Evolutionary conservation across 1,284 basidiomycete genomes (phyloP), one percentile per base, ranked within the genome.

Genomic region (Ceraceosorus bombacis): DNA sequence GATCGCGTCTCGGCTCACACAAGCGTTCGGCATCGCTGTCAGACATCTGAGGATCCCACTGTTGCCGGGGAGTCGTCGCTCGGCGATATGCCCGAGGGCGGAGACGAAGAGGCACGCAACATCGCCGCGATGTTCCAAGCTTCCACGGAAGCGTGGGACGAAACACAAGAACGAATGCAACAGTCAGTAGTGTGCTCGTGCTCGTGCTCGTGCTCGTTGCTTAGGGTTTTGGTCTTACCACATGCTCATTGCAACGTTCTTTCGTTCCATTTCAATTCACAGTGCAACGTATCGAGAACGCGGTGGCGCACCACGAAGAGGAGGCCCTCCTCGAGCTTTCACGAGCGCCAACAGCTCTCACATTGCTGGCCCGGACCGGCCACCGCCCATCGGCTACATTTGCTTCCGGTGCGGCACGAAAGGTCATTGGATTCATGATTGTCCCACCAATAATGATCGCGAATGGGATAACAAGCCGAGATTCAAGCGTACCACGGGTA

Each of bases 321-420:
- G 70, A 8, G 70, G 70, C 9, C 71, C 71, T 4, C 64, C 73
- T 2, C 56, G 72, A 2, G 52, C 43, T 2, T 59, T 58, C 12
- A 62, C 61, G 60, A 48, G 63, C 67, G 12, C 60, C 59, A 37
- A 59, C 63, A n/a, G 63, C 60, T 36, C 58, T 64, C 49, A 5
- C 5, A 12, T 39, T 15, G 10, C 50, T 81, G 82, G 64, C 81
- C 82, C 64, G 59, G 69, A 67, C 55, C 70, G 70, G 43, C 73
- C 73, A 27, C 73, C 73, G 17, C 73, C 73, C 4, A 59, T 65
- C n/a, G 95, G 93, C 58, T 99, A 98, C 80, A 92, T 98, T n/a
- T 98, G 95, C 78, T 97, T 97, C 79, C 86, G 95, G 48, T 99
- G 95, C 80, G 93, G 93, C 49, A 88, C 95, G 80, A 95, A 96